Conservation (phyloP, 1,284 basidiomycete species). For the Xerocomus amazonicus region DNA sequence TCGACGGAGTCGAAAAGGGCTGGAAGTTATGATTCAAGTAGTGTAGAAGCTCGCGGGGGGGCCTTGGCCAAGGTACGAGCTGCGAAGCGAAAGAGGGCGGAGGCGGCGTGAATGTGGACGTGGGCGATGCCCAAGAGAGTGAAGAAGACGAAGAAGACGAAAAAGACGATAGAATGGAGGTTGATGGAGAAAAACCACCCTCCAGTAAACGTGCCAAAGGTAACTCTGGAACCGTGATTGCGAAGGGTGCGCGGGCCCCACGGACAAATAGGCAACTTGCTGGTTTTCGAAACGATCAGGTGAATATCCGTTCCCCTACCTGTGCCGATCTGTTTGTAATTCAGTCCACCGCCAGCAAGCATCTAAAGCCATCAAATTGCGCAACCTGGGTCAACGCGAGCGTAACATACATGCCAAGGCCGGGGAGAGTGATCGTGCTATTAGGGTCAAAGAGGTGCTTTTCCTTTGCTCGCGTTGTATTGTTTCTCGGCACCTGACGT, state of each 20-base stretch:
- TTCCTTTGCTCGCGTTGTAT: constrained; percentile 15
- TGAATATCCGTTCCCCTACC: constrained; percentile 35
- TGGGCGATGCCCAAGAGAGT: constrained; percentile 43
- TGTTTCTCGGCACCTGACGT: constrained; percentile 9
- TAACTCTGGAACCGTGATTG: constrained; percentile 55
- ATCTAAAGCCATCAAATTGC: constrained; percentile 73
- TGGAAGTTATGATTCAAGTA: constrained; percentile 87
- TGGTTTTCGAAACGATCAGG: constrained; percentile 72
- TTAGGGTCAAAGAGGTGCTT: constrained; percentile 75
- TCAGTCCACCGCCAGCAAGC: constrained; percentile 53
- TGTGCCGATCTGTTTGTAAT: not conserved
- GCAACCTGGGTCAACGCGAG: constrained; percentile 79
- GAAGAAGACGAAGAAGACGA: constrained; percentile 42
- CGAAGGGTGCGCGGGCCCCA: constrained; percentile 54
- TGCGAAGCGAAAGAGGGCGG: constrained; percentile 67
- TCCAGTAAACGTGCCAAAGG: constrained; percentile 60
- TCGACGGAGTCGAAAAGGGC: constrained; percentile 78
- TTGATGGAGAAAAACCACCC: constrained; percentile 57
- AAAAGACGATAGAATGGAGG: constrained; percentile 59
- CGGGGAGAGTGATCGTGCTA: constrained; percentile 83
- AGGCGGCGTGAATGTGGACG: constrained; percentile 48
- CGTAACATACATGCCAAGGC: constrained; percentile 87
- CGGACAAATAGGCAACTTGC: constrained; percentile 69
- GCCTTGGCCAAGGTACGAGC: constrained; percentile 78
- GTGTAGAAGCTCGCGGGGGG: constrained; percentile 84